A percentile compares a stretch with the other conserved stretches of the same genome.
These are phyloP conservation scores for Sclerospora graminicola DNA, from an alignment of 352 stramenopile species.

Conservation along the genomic window DNA sequence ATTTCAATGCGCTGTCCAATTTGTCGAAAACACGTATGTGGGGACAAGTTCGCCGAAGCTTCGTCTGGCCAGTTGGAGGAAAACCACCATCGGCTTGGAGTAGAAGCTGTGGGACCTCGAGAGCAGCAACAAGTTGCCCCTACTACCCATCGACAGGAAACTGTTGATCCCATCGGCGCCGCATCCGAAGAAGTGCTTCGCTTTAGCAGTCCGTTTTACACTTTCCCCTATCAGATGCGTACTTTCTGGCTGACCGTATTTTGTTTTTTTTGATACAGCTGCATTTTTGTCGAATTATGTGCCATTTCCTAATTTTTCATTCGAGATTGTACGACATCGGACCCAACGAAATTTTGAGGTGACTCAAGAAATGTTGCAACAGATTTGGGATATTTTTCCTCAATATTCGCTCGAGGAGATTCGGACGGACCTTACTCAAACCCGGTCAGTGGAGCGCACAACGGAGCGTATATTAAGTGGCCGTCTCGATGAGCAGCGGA, in stretches of 20 bases:
- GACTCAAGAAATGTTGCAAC: slow-evolving; percentile 60
- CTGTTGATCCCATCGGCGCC: slow-evolving; percentile 1
- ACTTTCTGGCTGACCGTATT: slow-evolving; percentile 4
- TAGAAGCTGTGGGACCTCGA: slow-evolving; percentile 5
- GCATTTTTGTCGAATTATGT: slow-evolving; percentile 62
- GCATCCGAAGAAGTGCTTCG: slow-evolving; percentile 49
- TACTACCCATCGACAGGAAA: slow-evolving; percentile 4
- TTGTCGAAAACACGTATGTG: slow-evolving; percentile 51
- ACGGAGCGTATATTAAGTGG: slow-evolving; percentile 66
- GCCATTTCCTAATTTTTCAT: slow-evolving; percentile 62
- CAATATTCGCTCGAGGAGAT: slow-evolving; percentile 56
- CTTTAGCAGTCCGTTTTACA: slow-evolving; percentile 57
- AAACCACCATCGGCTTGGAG: slow-evolving; percentile 7
- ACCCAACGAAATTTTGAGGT: slow-evolving; percentile 46
- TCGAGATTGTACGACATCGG: slow-evolving; percentile 65
- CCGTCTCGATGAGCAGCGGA: slow-evolving; percentile 28
- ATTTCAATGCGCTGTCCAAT: slow-evolving; percentile 45
- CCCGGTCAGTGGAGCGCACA: slow-evolving; percentile 50
- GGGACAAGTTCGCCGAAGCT: slow-evolving; percentile 18
- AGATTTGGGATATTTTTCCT: slow-evolving; percentile 67
- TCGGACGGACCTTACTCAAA: slow-evolving; percentile 36
- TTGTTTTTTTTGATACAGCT: slow-evolving; percentile 21
- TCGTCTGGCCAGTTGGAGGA: slow-evolving; percentile 1
- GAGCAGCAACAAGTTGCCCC: slow-evolving; percentile 4
- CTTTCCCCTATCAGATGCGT: neutral